These are phyloP conservation scores for Larix kaempferi DNA, from an alignment of 75 land plant genomes.

Conservation along the genomic window DNA sequence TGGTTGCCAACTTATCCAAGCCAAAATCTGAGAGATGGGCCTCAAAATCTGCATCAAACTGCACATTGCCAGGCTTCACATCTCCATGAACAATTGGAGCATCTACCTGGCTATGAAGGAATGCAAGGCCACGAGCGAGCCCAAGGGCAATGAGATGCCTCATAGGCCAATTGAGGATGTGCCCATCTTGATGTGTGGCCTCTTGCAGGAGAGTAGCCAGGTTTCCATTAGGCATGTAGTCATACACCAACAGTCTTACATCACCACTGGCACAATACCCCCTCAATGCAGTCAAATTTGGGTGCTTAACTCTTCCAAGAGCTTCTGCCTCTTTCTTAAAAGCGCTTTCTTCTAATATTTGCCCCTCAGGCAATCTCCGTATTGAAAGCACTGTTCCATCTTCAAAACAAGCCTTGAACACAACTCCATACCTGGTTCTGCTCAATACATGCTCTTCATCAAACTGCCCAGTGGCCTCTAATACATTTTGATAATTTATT, in stretches of 20 bases:
- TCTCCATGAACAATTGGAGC: slow-evolving; percentile 74
- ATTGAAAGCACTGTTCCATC: slow-evolving; percentile 94
- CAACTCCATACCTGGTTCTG: slow-evolving; percentile 73
- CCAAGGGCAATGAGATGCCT: slow-evolving; percentile 96
- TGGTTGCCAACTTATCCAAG: slow-evolving; percentile 53
- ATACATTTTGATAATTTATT: slow-evolving; percentile 66
- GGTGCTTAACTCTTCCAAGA: slow-evolving; percentile 83
- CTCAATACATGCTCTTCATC: slow-evolving; percentile 91
- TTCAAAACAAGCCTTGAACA: slow-evolving; percentile 84
- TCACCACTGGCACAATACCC: slow-evolving; percentile 83
- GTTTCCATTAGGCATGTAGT: slow-evolving; percentile 99
- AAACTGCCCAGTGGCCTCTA: slow-evolving; percentile 92
- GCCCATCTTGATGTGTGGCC: slow-evolving; percentile 84
- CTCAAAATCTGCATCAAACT: slow-evolving; percentile 97
- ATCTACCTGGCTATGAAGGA: slow-evolving; percentile 68
- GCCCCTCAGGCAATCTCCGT: slow-evolving; percentile 56
- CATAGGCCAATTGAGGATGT: slow-evolving; percentile 98
- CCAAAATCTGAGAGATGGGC: slow-evolving; percentile 97
- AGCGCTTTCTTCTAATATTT: slow-evolving; percentile 42
- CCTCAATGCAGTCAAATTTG: slow-evolving; percentile 80
- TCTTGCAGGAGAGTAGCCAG: slow-evolving; percentile 91
- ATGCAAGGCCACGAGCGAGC: slow-evolving; percentile 83
- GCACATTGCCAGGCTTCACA: slow-evolving; percentile 86
- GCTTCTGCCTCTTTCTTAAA: slow-evolving; percentile 87
- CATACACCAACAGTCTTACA: slow-evolving; percentile 76